A percentile compares a stretch with the other conserved stretches of the same genome.
phyloP scores from a whole-genome alignment of 371 early-diverging fungal genomes.

The Nematocida sp. region DNA sequence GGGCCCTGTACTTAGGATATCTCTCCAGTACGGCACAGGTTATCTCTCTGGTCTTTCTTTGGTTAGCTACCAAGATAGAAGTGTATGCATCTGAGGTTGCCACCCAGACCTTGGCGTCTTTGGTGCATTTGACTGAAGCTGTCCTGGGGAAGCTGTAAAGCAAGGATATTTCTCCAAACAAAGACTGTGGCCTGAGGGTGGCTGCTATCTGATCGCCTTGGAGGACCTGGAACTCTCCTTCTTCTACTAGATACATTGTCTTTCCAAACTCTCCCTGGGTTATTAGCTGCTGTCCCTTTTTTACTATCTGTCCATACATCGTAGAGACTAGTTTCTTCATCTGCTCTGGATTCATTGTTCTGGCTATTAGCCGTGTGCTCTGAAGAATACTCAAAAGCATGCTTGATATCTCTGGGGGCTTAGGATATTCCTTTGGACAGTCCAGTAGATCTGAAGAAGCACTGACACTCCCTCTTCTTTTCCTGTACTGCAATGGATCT shows the following conservation, averaged over 20 bases:
- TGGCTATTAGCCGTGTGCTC: slow-evolving; percentile 26
- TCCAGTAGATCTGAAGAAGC: slow-evolving; percentile 31
- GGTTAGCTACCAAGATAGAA: slow-evolving; percentile 53
- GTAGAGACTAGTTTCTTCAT: slow-evolving; percentile 57
- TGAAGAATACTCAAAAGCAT: slow-evolving; percentile 24
- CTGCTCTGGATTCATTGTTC: slow-evolving; percentile 53
- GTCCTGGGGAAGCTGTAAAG: slow-evolving; percentile 88
- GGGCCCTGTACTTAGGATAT: slow-evolving; percentile 17
- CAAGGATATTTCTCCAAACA: slow-evolving; percentile 87
- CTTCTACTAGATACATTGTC: slow-evolving; percentile 89
- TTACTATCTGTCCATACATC: slow-evolving; percentile 48
- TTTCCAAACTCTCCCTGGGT: slow-evolving; percentile 88
- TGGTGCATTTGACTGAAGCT: slow-evolving; percentile 73
- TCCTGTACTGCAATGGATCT: slow-evolving; percentile 2
- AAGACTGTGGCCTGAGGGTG: slow-evolving; percentile 57
- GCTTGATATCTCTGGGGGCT: neutral
- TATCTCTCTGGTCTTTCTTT: slow-evolving; percentile 45
- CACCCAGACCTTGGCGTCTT: slow-evolving; percentile 79
- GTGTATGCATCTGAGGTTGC: slow-evolving; percentile 55
- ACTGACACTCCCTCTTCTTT: slow-evolving; percentile 44
- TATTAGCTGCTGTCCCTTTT: slow-evolving; percentile 72
- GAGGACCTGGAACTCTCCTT: slow-evolving; percentile 81
- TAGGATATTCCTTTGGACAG: slow-evolving; percentile 9
- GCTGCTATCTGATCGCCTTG: slow-evolving; percentile 65
- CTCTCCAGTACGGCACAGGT: slow-evolving; percentile 34